phyloP scores from a whole-genome alignment of 208 protist species.

The Jaenimonas drosophilae region DNA sequence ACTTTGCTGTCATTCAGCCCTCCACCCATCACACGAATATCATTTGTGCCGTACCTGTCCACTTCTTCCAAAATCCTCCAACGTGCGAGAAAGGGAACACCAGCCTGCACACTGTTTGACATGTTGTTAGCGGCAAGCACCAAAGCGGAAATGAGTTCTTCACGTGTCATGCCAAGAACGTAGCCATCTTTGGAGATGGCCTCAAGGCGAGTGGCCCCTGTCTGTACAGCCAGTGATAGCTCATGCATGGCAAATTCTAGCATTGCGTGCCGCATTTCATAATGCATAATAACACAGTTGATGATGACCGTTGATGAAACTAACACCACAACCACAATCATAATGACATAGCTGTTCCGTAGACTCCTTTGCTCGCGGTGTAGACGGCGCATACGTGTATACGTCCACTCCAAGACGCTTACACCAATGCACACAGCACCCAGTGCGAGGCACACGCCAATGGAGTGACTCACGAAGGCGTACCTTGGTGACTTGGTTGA shows the following conservation, averaged over 20 bases:
- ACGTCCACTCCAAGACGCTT: not conserved
- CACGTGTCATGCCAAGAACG: no score
- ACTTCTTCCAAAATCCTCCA: no score
- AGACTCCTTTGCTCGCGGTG: not conserved
- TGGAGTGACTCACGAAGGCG: not conserved
- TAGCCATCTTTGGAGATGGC: no score
- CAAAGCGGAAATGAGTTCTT: not conserved
- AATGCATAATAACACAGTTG: not conserved
- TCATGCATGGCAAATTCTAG: slow-evolving; percentile 1
- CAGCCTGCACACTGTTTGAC: no score
- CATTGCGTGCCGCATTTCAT: not conserved
- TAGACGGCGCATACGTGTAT: no score
- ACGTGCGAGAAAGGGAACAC: no score
- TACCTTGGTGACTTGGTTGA: not conserved
- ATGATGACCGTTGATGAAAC: not conserved
- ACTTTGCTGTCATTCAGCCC: no score
- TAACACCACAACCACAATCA: not conserved
- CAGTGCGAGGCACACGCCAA: not conserved
- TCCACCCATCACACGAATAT: no score
- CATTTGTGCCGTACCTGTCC: no score
- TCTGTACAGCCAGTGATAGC: not conserved
- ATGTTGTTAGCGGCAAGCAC: not conserved
- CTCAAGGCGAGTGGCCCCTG: not conserved
- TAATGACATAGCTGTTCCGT: not conserved
- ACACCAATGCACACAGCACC: not conserved